Conservation (phyloP, 2,329 filamentous ascomycete genomes). For the Arthrobotrys megalospora region DNA sequence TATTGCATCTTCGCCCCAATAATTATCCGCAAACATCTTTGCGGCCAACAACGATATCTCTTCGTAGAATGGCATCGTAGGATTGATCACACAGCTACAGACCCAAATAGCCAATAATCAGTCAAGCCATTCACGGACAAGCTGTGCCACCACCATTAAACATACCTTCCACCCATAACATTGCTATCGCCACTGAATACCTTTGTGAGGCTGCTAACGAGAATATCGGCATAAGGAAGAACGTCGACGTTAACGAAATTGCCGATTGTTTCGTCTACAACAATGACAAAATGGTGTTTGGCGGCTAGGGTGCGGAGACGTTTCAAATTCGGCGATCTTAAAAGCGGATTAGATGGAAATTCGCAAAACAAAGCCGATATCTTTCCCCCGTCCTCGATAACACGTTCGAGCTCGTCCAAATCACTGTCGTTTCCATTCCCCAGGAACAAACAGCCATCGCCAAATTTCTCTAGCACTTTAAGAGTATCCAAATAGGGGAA, state of each 20-base stretch:
- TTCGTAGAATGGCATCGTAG: slow-evolving; percentile 78
- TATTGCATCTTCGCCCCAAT: slow-evolving; percentile 93
- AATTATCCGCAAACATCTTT: slow-evolving; percentile 84
- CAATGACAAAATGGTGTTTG: slow-evolving; percentile 86
- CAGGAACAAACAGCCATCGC: slow-evolving; percentile 89
- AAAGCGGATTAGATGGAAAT: slow-evolving; percentile 91
- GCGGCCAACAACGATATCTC: slow-evolving; percentile 77
- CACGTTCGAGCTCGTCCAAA: slow-evolving; percentile 83
- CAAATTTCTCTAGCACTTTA: slow-evolving; percentile 95
- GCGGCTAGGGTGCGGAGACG: slow-evolving; percentile 87
- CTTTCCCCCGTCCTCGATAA: slow-evolving; percentile 79
- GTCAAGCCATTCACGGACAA: neutral
- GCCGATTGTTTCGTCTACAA: slow-evolving; percentile 95
- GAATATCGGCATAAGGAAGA: slow-evolving; percentile 87
- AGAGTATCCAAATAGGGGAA: slow-evolving; percentile 98
- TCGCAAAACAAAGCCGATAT: slow-evolving; percentile 92
- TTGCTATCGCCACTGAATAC: slow-evolving; percentile 98
- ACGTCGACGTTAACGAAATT: slow-evolving; percentile 98
- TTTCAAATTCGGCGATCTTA: slow-evolving; percentile 85
- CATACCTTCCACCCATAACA: slow-evolving; percentile 89
- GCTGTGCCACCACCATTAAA: neutral
- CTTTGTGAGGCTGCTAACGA: slow-evolving; percentile 95
- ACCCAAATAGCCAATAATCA: neutral
- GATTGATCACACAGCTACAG: slow-evolving; percentile 74
- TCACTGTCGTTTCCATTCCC: slow-evolving; percentile 83